Evolutionary conservation across 2,329 filamentous ascomycete species (phyloP).

Genomic region (Cordyceps cicadae): DNA sequence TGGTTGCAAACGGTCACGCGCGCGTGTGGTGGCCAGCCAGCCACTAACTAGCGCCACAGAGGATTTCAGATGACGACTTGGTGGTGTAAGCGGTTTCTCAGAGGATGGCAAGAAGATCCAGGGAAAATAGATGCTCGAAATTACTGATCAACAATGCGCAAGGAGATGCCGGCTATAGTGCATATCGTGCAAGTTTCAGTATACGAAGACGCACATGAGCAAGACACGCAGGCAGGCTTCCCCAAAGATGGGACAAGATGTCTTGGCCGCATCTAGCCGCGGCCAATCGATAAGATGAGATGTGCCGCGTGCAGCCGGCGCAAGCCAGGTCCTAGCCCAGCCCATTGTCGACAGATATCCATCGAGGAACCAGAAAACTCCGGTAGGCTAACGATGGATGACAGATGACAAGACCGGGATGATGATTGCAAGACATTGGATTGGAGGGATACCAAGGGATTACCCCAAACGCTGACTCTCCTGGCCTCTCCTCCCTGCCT

Average conservation of each 20-base stretch:
- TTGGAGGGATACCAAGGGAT: background rate
- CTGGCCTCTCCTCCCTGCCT: background rate
- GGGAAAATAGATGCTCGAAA: background rate
- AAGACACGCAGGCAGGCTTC: no score
- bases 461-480: background rate
- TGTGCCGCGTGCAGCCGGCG: conserved; percentile 24
- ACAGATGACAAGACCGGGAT: background rate
- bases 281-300: conserved; percentile 16
- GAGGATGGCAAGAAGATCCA: background rate
- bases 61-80: background rate
- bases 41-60: conserved; percentile 8
- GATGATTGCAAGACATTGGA: conserved; percentile 3
- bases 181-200: background rate
- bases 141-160: background rate
- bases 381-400: background rate
- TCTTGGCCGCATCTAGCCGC: conserved; percentile 5
- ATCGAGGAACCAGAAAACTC: no score
- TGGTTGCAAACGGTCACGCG: conserved; percentile 9
- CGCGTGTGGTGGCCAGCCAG: background rate
- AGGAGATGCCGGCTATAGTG: background rate
- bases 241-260: no score
- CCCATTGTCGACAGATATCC: background rate
- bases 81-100: background rate
- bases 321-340: conserved; percentile 2
- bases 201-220: no score